Percentiles rank a stretch among this genome's conserved stretches.
Conservation (phyloP, 257 asterid genomes). For the Voacanga thouarsii region DNA sequence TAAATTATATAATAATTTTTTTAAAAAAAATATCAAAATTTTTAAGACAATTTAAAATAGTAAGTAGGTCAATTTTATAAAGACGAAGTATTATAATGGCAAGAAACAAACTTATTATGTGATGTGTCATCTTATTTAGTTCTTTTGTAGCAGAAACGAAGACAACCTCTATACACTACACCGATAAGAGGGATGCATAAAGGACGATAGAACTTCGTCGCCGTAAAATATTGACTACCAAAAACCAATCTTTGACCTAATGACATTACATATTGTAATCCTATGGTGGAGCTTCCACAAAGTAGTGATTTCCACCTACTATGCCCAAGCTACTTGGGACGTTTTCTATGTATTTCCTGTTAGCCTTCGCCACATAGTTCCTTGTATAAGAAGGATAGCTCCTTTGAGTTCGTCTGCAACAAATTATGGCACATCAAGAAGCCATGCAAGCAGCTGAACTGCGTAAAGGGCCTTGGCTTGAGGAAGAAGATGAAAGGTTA, state of each 20-base stretch:
- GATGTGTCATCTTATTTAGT: background rate
- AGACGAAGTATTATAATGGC: constrained; percentile 10
- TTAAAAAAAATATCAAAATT: too few relatives aligned
- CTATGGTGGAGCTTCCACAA: constrained; percentile 38
- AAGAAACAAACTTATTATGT: constrained; percentile 16
- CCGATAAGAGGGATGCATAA: constrained; percentile 29
- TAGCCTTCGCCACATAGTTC: constrained; percentile 13
- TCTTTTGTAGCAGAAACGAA: constrained; percentile 10
- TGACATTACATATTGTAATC: constrained; percentile 19
- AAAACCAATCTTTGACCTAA: constrained; percentile 15
- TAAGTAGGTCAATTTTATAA: too few relatives aligned
- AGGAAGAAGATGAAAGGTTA: constrained; percentile 63
- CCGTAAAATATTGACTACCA: background rate
- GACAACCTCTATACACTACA: constrained; percentile 3
- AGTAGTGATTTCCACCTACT: constrained; percentile 29
- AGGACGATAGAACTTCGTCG: background rate
- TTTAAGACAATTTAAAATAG: too few relatives aligned
- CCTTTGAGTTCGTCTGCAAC: background rate
- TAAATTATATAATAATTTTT: too few relatives aligned
- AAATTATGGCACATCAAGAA: constrained; percentile 10
- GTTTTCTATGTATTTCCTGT: background rate
- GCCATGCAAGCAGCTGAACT: constrained; percentile 39
- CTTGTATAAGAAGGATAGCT: constrained; percentile 24
- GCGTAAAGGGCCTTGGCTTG: constrained; percentile 72
- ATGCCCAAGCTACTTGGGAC: constrained; percentile 16